Conservation (phyloP, 2,329 filamentous ascomycete species). For the Fusarium nisikadoi region DNA sequence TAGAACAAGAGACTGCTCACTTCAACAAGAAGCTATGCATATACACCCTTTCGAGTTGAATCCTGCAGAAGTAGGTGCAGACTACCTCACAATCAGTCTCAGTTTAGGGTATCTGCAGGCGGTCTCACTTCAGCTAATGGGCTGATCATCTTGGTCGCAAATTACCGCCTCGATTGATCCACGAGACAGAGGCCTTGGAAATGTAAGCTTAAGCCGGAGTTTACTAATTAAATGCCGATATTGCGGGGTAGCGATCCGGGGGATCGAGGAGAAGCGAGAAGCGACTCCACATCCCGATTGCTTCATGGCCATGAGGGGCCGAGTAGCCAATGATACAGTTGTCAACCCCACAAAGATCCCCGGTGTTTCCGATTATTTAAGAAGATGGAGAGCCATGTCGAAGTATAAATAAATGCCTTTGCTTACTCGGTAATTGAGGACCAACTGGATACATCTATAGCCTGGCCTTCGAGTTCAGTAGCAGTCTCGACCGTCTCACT, state of each 20-base stretch:
- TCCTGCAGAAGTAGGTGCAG: too few species aligned
- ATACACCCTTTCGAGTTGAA: too few species aligned
- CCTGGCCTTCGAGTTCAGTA: not conserved
- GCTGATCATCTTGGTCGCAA: too few species aligned
- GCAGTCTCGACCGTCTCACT: accelerated
- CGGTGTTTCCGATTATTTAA: not conserved
- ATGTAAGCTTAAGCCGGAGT: not conserved
- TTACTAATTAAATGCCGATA: not conserved
- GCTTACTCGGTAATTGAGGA: too few species aligned
- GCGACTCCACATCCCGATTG: not conserved
- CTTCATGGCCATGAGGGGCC: not conserved
- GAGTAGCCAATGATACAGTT: accelerated
- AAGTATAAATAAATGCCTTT: too few species aligned
- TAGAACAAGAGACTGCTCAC: too few species aligned
- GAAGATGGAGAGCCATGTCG: not conserved
- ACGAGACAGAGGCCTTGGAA: not conserved
- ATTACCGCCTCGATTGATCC: not conserved
- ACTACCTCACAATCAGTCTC: not conserved
- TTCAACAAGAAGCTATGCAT: too few species aligned
- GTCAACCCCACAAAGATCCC: not conserved
- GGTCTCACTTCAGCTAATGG: not conserved
- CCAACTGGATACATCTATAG: not conserved
- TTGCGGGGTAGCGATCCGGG: not conserved
- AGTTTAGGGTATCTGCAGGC: too few species aligned
- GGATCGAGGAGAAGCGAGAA: too few species aligned